phyloP scores from a whole-genome alignment of 768 basidiomycete genomes.

The Auriculariales sp. region DNA sequence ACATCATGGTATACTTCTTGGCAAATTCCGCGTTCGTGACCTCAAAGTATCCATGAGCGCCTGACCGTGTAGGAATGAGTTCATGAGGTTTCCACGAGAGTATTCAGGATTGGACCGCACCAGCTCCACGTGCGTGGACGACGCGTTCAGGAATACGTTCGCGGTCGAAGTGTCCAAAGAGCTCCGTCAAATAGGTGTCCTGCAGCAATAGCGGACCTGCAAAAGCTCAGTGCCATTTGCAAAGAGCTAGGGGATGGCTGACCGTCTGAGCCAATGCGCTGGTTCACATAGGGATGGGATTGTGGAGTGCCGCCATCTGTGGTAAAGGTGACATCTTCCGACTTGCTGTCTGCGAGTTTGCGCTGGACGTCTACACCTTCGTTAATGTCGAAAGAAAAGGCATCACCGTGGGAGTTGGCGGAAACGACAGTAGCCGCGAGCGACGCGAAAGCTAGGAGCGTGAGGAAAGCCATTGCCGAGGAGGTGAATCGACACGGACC shows the following conservation, averaged over 20 bases:
- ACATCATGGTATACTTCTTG: slow-evolving; percentile 21
- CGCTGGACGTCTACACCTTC: neutral
- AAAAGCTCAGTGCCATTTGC: neutral
- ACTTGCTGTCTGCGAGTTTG: neutral
- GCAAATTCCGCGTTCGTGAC: slow-evolving; percentile 36
- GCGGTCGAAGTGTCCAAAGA: slow-evolving; percentile 83
- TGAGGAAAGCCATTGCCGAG: too few species aligned
- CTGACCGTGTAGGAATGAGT: too few species aligned
- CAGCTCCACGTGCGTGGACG: slow-evolving; percentile 8
- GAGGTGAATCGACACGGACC: too few species aligned
- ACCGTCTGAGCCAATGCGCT: neutral
- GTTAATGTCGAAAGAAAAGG: neutral
- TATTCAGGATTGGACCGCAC: too few species aligned
- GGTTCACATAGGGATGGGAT: neutral
- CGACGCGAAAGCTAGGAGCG: too few species aligned
- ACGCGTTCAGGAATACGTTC: slow-evolving; percentile 57
- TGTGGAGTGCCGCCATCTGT: neutral
- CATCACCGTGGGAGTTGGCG: neutral
- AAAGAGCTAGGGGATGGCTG: neutral
- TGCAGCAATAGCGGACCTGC: neutral
- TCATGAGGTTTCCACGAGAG: too few species aligned
- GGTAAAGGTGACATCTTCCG: neutral
- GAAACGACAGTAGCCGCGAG: too few species aligned
- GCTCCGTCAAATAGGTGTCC: neutral
- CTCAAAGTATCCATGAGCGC: slow-evolving; percentile 88